phyloP scores from a whole-genome alignment of 352 stramenopile species.

The Pythium phragmiticola region DNA sequence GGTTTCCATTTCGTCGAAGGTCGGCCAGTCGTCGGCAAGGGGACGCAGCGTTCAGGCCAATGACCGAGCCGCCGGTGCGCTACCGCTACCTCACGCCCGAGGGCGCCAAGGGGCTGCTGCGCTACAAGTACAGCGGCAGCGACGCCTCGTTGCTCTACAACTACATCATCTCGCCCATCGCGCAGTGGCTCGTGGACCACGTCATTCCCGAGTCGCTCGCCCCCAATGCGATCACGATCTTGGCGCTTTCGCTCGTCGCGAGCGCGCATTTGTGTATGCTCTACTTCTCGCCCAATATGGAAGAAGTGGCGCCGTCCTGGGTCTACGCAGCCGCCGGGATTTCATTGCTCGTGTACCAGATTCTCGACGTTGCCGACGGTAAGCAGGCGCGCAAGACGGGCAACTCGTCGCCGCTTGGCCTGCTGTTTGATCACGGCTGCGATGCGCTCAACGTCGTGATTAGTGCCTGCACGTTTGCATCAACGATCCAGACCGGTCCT shows the following conservation, averaged over 20 bases:
- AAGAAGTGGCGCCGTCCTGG: constrained; percentile 66
- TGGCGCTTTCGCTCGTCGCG: constrained; percentile 66
- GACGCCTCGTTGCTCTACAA: constrained; percentile 85
- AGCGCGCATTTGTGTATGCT: constrained; percentile 75
- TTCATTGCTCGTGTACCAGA: constrained; percentile 76
- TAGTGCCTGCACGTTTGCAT: constrained; percentile 80
- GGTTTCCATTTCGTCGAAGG: constrained; percentile 3
- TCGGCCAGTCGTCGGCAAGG: background rate
- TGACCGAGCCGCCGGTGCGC: constrained; percentile 12
- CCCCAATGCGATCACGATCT: constrained; percentile 85
- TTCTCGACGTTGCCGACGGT: constrained; percentile 84
- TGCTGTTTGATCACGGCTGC: constrained; percentile 86
- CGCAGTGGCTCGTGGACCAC: constrained; percentile 74
- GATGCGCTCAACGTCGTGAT: constrained; percentile 84
- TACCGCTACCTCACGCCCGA: constrained; percentile 75
- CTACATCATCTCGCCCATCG: constrained; percentile 70
- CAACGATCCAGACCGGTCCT: constrained; percentile 83
- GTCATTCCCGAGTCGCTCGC: constrained; percentile 68
- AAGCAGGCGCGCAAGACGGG: constrained; percentile 86
- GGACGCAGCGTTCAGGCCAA: too few species aligned
- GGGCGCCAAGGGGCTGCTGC: constrained; percentile 61
- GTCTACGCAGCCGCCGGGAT: constrained; percentile 69
- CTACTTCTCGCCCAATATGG: constrained; percentile 85
- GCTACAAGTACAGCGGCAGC: constrained; percentile 87
- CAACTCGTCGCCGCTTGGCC: constrained; percentile 81